These are phyloP conservation scores for Neostapfia colusana DNA, from an alignment of 176 grass and related monocot genomes.

Conservation along the genomic window DNA sequence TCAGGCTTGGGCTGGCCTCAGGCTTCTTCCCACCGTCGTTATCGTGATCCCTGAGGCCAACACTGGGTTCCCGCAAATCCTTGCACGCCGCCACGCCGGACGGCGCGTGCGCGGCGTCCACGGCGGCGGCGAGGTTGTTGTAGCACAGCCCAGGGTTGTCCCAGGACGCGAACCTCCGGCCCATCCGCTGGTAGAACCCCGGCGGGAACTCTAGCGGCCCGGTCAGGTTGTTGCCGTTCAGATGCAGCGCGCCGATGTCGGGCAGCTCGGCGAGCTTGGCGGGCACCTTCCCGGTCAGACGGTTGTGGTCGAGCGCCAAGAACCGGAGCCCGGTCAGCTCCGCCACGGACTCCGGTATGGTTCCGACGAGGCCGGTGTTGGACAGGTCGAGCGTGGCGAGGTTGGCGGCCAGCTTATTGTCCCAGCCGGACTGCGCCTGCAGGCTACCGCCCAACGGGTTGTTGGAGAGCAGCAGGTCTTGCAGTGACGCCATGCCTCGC, in stretches of 20 bases:
- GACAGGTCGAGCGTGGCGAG: conserved; percentile 78
- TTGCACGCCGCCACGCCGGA: conserved; percentile 53
- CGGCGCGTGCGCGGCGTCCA: conserved; percentile 29
- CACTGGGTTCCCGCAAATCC: conserved; percentile 29
- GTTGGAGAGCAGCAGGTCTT: conserved; percentile 74
- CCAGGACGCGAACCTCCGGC: conserved; percentile 86
- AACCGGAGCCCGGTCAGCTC: conserved; percentile 56
- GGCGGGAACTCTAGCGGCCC: conserved; percentile 62
- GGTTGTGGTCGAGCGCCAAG: conserved; percentile 81
- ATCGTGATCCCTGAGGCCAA: not conserved
- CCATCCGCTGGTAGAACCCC: conserved; percentile 74
- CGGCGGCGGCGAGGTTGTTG: conserved; percentile 8
- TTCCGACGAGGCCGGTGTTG: conserved; percentile 41
- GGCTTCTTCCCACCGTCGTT: conserved; percentile 35
- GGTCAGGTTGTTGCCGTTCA: conserved; percentile 85
- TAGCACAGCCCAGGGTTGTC: conserved; percentile 82
- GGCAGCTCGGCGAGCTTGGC: conserved; percentile 54
- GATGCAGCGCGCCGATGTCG: conserved; percentile 66
- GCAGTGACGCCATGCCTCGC: conserved; percentile 50
- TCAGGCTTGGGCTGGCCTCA: conserved; percentile 52
- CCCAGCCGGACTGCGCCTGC: conserved; percentile 40
- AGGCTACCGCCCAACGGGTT: conserved; percentile 68
- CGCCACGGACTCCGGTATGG: conserved; percentile 63
- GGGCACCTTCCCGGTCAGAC: conserved; percentile 56
- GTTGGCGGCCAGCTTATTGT: conserved; percentile 38